Evolutionary conservation across 1,139 yeast species (phyloP), one percentile per base, ranked within the genome.

Genomic region (Yamadazyma buinensis): DNA sequence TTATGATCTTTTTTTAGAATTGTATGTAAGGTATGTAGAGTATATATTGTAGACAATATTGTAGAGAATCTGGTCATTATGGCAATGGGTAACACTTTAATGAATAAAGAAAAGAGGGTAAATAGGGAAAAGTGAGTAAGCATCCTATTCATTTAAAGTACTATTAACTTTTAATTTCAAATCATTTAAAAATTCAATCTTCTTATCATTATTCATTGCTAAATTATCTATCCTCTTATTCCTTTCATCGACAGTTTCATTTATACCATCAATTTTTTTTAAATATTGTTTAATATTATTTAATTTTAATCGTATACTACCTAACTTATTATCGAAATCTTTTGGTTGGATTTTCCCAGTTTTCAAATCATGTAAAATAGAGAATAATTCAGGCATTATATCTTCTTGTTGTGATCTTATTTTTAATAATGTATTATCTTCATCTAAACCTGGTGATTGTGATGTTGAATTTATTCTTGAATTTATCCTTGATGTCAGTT

Each of bases 251-350:
- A 64, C 51, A 7, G 63, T 48, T 39, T 67, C 72, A 26, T 61
- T 54, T 29, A 69, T 64, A 3, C 69, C 72, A 6, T 66, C 68
- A 11, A 68, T 57, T 29, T 61, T 63, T 39, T 52, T 60, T 23
- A 69, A 49, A 23, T 49, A 46, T 41, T 56, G 59, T 32, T 56
- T 58, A 23, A 67, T 46, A 18, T 54, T 59, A 36, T 53, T 48
- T 32, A 68, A 41, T 40, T 66, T 64, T 40, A 67, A 57, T 32
- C 74, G 54, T 28, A 67, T 51, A 33, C 65, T 59, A 8, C 75
- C 75, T 2, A 69, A 59, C 34, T 63, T 61, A 44, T 67, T 68
- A 40, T 66, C 73, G 41, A 69, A 68, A 44, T 69, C 75, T 33
- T 65, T 62, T 2, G 69, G 64, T 57, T 60, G 68, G 15, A 65